Percentiles rank a stretch among this genome's conserved stretches.
Conservation (phyloP, 2,329 filamentous ascomycete genomes). For the Emergomyces pasteurianus region DNA sequence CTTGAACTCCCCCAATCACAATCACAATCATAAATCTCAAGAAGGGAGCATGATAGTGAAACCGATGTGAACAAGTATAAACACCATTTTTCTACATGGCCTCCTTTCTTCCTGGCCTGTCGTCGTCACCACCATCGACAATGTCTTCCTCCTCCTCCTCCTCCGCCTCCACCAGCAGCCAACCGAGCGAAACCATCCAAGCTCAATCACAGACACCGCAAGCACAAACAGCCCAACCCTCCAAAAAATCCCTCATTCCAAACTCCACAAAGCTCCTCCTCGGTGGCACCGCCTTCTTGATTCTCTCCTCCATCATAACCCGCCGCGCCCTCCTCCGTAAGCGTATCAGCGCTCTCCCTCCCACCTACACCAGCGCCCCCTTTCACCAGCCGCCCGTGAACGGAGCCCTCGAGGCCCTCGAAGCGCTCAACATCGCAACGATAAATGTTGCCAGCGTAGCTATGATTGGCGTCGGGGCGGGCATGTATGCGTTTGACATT, state of each 20-base stretch:
- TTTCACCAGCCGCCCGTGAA: slow-evolving; percentile 40
- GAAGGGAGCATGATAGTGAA: not conserved
- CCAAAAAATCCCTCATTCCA: slow-evolving; percentile 13
- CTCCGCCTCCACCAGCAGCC: not conserved
- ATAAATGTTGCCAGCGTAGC: slow-evolving; percentile 69
- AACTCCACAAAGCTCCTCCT: slow-evolving; percentile 47
- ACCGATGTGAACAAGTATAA: not conserved
- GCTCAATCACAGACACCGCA: slow-evolving; percentile 2
- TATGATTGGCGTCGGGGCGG: slow-evolving; percentile 61
- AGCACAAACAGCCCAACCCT: slow-evolving; percentile 2
- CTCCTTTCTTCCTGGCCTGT: not conserved
- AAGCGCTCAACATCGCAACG: slow-evolving; percentile 76
- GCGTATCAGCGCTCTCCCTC: slow-evolving; percentile 49
- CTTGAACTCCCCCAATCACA: not conserved
- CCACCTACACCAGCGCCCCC: slow-evolving; percentile 51
- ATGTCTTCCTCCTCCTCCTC: too few species aligned
- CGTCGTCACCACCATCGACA: not conserved
- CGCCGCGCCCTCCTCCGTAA: slow-evolving; percentile 58
- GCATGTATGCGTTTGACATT: slow-evolving; percentile 68
- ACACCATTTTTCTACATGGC: slow-evolving; percentile 4
- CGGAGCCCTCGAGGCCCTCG: slow-evolving; percentile 60
- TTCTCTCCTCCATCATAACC: slow-evolving; percentile 58
- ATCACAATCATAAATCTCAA: not conserved
- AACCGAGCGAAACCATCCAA: not conserved
- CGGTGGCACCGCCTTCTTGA: slow-evolving; percentile 63